Base-by-base conservation (phyloP, 441 rosid species). In the Biscutella laevigata region DNA sequence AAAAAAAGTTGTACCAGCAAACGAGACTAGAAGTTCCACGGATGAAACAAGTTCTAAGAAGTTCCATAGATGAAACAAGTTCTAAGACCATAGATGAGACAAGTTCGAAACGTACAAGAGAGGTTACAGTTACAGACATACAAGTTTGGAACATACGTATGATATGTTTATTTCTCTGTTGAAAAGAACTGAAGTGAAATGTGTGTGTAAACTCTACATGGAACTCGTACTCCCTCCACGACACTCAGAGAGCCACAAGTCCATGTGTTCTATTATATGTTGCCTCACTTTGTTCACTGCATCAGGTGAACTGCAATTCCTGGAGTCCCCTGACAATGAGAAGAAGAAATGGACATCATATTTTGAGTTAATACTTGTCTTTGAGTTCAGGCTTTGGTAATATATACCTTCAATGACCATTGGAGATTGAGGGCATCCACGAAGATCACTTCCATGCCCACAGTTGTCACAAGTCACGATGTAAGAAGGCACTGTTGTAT, bases 361-460 rank as follows among this genome's bases (percentile, higher is more conserved):
- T 8, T 4, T 0, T 37, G 54, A 36, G 22, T 13, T 14, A 41
- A 15, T 8, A 28, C 7, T 51, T 29, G 26, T 26, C 22, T 25
- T 2, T 3, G 27, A 25, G 29, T 55, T 25, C 4, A 53, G 17
- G 30, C 6, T 4, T 40, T 24, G 2, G 35, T 57, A 20, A n/a
- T 21, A 12, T 24, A 15, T 53, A 91, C 96, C 95, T 88, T 85
- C 94, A 45, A 54, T 75, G 69, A 57, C 27, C 64, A 82, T 37
- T 26, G 91, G 94, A 69, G 91, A 57, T 38, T 91, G 98, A 47
- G 96, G 98, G 51, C 98, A 88, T 53, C 96, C 98, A 57, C 94
- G 78, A 74, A 88, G 52, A 62, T 91, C 98, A 72, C 85, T 76
- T 70, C 96, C 96, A 70, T 91, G 95, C 35, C 95, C 96, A 46